Conservation (phyloP, 2,329 filamentous ascomycete species). For the Phialophora verrucosa region DNA sequence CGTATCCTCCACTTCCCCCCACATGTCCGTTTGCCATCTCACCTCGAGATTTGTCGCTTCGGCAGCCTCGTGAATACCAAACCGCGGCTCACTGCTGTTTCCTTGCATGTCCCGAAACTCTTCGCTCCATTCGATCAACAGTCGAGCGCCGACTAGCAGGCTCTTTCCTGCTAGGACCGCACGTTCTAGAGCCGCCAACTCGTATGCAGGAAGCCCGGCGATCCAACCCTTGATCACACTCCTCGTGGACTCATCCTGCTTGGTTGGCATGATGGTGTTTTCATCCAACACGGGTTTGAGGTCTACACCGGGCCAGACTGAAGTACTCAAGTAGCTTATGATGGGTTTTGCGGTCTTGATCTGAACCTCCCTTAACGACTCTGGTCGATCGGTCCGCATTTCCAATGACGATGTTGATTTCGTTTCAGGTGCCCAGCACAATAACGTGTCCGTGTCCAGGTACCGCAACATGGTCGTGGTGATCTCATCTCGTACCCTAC, state of each 20-base stretch:
- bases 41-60: conserved; percentile 81
- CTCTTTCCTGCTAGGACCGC: conserved; percentile 86
- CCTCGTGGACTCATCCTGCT: conserved; percentile 75
- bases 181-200: conserved; percentile 85
- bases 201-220: conserved; percentile 71
- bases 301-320: conserved; percentile 82
- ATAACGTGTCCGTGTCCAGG: conserved; percentile 85
- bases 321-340: conserved; percentile 70
- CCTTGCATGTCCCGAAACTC: conserved; percentile 63
- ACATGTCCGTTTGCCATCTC: conserved; percentile 84
- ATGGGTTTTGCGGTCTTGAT: conserved; percentile 71
- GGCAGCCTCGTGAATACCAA: conserved; percentile 83
- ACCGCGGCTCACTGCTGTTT: conserved; percentile 51
- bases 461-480: conserved; percentile 77
- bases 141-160: conserved; percentile 73
- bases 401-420: conserved; percentile 56
- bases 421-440: conserved; percentile 80
- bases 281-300: conserved; percentile 82
- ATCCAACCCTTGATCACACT: conserved; percentile 82
- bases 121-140: conserved; percentile 88
- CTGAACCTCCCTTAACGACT: conserved; percentile 74
- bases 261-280: conserved; percentile 74
- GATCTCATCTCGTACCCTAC: conserved; percentile 66
- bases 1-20: conserved; percentile 97
- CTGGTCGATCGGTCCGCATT: conserved; percentile 55